Conservation (phyloP, 768 basidiomycete genomes). For the Serendipita indica region DNA sequence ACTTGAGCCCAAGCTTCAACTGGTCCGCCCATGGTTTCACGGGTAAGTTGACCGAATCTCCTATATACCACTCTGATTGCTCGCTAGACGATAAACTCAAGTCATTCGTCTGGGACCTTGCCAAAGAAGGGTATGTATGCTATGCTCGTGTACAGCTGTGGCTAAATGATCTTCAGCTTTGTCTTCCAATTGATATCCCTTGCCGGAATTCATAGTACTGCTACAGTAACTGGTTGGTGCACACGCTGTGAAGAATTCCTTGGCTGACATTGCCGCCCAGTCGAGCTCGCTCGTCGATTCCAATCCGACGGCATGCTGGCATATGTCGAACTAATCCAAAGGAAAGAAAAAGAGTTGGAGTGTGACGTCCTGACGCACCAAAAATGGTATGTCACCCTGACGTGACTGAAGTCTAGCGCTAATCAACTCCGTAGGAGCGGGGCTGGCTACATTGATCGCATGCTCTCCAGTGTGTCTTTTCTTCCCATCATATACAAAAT, state of each 20-base stretch:
- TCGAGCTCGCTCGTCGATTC: constrained; percentile 64
- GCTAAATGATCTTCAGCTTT: constrained; percentile 34
- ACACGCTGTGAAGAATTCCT: background rate
- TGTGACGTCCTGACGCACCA: constrained; percentile 88
- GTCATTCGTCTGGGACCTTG: constrained; percentile 81
- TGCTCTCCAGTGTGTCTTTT: constrained; percentile 39
- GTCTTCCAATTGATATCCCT: constrained; percentile 81
- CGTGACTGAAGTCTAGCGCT: background rate
- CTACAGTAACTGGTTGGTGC: constrained; percentile 51
- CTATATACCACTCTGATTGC: background rate
- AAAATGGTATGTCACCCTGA: constrained; percentile 50
- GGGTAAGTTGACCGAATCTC: constrained; percentile 9
- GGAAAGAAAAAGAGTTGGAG: constrained; percentile 75
- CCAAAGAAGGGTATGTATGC: constrained; percentile 56
- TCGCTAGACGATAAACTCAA: constrained; percentile 48
- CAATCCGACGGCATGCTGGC: constrained; percentile 86
- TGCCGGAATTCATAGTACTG: constrained; percentile 78
- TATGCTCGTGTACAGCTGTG: background rate
- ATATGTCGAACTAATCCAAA: constrained; percentile 77
- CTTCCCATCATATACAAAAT: background rate
- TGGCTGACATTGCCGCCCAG: constrained; percentile 24
- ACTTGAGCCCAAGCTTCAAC: constrained; percentile 87
- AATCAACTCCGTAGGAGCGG: constrained; percentile 50
- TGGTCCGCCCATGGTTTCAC: constrained; percentile 75
- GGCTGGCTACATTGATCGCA: constrained; percentile 79